Percentiles rank a stretch among this genome's conserved stretches.
These are phyloP conservation scores for Euclidium syriacum DNA, from an alignment of 345 rosid genomes.

Conservation along the genomic window DNA sequence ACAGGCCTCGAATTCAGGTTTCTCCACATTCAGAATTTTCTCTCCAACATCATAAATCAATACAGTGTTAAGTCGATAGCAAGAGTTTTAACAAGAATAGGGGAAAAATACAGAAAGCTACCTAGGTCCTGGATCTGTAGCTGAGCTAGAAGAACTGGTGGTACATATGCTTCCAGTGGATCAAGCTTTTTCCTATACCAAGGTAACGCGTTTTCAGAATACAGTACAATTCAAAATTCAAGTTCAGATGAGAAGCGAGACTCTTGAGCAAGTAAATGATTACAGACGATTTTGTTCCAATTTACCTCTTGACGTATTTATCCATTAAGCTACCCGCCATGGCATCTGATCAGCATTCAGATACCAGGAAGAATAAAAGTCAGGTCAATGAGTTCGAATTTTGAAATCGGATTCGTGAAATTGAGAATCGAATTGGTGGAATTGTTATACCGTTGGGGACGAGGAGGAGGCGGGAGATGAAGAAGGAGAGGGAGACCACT, in stretches of 20 bases:
- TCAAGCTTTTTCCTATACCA: conserved; percentile 70
- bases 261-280: not conserved
- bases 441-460: conserved; percentile 39
- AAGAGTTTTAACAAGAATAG: not conserved
- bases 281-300: not conserved
- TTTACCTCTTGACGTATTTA: conserved; percentile 70
- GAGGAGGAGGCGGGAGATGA: conserved; percentile 39
- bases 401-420: not conserved
- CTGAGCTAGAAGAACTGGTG: conserved; percentile 71
- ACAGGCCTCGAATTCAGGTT: conserved; percentile 55
- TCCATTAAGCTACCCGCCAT: conserved; percentile 47
- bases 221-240: not conserved
- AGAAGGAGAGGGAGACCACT: conserved; percentile 53
- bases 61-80: not conserved
- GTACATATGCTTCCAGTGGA: conserved; percentile 72
- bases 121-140: conserved; percentile 74
- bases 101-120: conserved; percentile 12
- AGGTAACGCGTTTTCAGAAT: not conserved
- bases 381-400: not conserved
- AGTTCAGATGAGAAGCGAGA: not conserved
- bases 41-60: conserved; percentile 32
- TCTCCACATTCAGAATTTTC: conserved; percentile 43
- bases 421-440: not conserved
- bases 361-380: not conserved
- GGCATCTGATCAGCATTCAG: conserved; percentile 48